Evolutionary conservation across 2,329 filamentous ascomycete genomes (phyloP).

Genomic region (Onygenales sp.): DNA sequence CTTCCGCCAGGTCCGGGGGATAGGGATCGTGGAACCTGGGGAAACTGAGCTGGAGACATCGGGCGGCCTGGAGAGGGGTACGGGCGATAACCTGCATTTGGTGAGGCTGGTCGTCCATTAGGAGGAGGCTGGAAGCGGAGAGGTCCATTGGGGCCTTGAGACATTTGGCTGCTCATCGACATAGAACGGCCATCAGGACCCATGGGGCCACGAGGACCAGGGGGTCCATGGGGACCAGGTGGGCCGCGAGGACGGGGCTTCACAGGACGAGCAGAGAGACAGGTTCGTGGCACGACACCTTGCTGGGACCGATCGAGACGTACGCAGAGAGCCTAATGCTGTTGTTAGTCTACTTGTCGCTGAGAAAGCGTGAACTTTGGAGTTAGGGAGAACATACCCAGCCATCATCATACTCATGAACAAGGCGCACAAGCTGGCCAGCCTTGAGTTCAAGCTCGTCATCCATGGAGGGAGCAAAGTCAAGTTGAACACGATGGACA

Average conservation of each 20-base stretch:
- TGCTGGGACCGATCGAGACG: slow-evolving; percentile 83
- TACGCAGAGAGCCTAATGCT: slow-evolving; percentile 70
- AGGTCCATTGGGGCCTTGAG: slow-evolving; percentile 12
- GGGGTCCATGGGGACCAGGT: slow-evolving; percentile 23
- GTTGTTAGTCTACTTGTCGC: not conserved
- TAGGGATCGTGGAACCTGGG: slow-evolving; percentile 29
- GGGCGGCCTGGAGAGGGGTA: slow-evolving; percentile 13
- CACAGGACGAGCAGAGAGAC: slow-evolving; percentile 81
- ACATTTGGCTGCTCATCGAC: slow-evolving; percentile 16
- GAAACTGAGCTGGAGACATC: slow-evolving; percentile 24
- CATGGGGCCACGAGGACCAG: slow-evolving; percentile 24
- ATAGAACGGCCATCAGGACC: slow-evolving; percentile 23
- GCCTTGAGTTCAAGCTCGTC: slow-evolving; percentile 77
- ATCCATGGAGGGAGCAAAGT: slow-evolving; percentile 85
- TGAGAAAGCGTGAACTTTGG: not conserved
- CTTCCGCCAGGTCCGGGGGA: slow-evolving; percentile 38
- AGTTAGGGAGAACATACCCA: slow-evolving; percentile 58
- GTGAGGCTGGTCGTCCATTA: slow-evolving; percentile 20
- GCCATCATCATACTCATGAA: slow-evolving; percentile 96
- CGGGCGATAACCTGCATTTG: slow-evolving; percentile 17
- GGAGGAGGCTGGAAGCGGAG: slow-evolving; percentile 13
- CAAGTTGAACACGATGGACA: slow-evolving; percentile 87
- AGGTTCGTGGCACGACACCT: slow-evolving; percentile 88
- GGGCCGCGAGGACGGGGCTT: slow-evolving; percentile 59
- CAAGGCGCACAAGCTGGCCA: slow-evolving; percentile 75